A percentile compares a stretch with the other conserved stretches of the same genome.
phyloP scores from a whole-genome alignment of 2,329 filamentous ascomycete genomes.

The Pseudophaeomoniella oleicola region DNA sequence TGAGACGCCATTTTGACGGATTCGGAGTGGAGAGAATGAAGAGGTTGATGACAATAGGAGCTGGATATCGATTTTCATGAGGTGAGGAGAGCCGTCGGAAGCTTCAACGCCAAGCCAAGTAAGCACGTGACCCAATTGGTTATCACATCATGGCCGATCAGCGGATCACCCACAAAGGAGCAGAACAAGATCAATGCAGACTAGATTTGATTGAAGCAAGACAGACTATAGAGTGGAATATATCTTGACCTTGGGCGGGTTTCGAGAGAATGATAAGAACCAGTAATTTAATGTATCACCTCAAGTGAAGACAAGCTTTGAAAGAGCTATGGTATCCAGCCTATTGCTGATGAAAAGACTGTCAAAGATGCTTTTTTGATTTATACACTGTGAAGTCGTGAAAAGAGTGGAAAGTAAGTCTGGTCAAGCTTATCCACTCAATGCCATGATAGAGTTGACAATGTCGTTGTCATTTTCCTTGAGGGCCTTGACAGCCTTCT shows the following conservation, averaged over 20 bases:
- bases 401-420: not conserved
- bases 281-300: too few species aligned
- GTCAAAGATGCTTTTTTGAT: not conserved
- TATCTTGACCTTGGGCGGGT: too few species aligned
- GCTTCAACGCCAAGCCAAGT: not conserved
- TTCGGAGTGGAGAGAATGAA: conserved; percentile 14
- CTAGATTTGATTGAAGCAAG: too few species aligned
- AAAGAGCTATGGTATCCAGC: too few species aligned
- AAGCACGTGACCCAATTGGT: not conserved
- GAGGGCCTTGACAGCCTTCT: conserved; percentile 96
- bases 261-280: too few species aligned
- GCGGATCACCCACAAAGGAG: not conserved
- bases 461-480: conserved; percentile 98
- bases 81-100: conserved; percentile 14
- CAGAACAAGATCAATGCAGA: too few species aligned
- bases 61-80: conserved; percentile 15
- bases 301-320: too few species aligned
- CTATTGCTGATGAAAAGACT: too few species aligned
- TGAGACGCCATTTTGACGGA: conserved; percentile 25
- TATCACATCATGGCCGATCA: conserved; percentile 16
- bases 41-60: conserved; percentile 11
- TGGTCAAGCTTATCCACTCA: conserved; percentile 54
- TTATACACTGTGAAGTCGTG: not conserved
- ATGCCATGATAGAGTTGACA: conserved; percentile 99
- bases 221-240: too few species aligned